Conservation (phyloP, 495 filamentous ascomycete genomes). For the Annulohypoxylon moriforme region DNA sequence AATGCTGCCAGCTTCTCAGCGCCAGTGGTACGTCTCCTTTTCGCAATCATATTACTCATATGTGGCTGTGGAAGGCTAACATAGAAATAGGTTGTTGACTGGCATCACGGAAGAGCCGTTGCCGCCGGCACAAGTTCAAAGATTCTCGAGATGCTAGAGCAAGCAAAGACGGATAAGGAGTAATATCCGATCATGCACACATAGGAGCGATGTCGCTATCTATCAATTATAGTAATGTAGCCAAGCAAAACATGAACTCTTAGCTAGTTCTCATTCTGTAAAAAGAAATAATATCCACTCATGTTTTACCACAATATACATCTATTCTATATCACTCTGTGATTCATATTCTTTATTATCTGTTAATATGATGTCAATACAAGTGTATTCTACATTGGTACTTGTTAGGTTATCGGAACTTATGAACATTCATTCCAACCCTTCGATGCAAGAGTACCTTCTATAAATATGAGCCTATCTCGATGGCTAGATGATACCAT, state of each 20-base stretch:
- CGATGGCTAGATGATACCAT: background rate
- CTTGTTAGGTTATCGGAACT: background rate
- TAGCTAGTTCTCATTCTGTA: background rate
- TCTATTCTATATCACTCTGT: background rate
- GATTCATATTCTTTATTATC: background rate
- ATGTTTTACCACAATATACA: background rate
- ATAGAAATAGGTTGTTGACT: slow-evolving; percentile 79
- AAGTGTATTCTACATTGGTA: background rate
- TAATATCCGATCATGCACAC: background rate
- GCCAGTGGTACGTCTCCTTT: slow-evolving; percentile 70
- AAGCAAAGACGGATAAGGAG: slow-evolving; percentile 24
- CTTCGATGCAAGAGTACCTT: background rate
- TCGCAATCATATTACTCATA: background rate
- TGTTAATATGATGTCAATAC: background rate
- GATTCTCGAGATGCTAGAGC: slow-evolving; percentile 78
- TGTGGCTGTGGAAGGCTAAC: slow-evolving; percentile 11
- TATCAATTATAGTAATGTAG: background rate
- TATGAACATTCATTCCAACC: background rate
- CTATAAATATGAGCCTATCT: background rate
- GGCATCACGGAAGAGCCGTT: slow-evolving; percentile 87
- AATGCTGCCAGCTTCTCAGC: slow-evolving; percentile 69
- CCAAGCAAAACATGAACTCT: background rate
- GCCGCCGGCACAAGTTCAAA: slow-evolving; percentile 82
- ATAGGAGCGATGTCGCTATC: background rate
- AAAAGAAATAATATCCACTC: slow-evolving; percentile 6